Percentiles rank a stretch among this genome's conserved stretches.
These are phyloP conservation scores for Penicillium sp. DNA, from an alignment of 2,329 filamentous ascomycete species.

Conservation along the genomic window DNA sequence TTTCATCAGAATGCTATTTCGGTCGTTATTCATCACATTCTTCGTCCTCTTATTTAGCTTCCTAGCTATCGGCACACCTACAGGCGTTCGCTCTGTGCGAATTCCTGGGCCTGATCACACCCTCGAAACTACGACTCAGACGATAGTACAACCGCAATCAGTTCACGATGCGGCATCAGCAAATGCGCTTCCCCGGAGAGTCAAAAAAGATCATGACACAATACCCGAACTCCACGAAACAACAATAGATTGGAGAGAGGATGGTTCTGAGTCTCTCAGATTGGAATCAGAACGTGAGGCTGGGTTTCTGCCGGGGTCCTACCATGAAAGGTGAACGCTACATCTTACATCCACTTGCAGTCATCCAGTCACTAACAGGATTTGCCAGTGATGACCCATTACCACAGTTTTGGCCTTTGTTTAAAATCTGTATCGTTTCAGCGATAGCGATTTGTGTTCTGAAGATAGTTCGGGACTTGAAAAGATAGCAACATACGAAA, in stretches of 20 bases:
- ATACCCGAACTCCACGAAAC: neutral
- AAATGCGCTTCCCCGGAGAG: neutral
- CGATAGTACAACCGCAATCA: neutral
- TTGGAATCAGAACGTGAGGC: conserved; percentile 1
- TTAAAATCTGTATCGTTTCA: conserved; percentile 1
- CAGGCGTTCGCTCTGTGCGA: neutral
- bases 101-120: neutral
- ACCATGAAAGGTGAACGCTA: neutral
- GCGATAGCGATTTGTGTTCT: conserved; percentile 4
- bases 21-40: neutral
- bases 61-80: neutral
- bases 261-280: neutral
- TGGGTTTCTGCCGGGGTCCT: neutral
- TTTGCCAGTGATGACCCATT: neutral
- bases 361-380: neutral
- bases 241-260: conserved; percentile 1
- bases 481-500: neutral
- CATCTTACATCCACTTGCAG: neutral
- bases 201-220: neutral
- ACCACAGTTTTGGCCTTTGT: neutral
- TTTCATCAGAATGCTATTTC: neutral
- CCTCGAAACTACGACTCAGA: neutral
- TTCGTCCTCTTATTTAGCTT: neutral
- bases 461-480: conserved; percentile 1
- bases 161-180: neutral